These are phyloP conservation scores for Oryza meyeriana DNA, from an alignment of 176 grass and related monocot species.

Conservation along the genomic window DNA sequence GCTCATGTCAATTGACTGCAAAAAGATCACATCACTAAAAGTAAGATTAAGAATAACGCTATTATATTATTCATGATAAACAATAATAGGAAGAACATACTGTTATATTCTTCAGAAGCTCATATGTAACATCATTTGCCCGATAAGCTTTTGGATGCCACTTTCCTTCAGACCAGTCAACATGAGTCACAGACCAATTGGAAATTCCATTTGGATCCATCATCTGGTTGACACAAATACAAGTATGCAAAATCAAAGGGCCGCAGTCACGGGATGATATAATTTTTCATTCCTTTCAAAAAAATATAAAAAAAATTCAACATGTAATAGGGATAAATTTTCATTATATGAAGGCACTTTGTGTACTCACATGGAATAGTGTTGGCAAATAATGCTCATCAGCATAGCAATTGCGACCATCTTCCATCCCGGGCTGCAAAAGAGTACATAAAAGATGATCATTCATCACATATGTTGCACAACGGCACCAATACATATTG, in stretches of 20 bases:
- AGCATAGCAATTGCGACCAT: conserved; percentile 89
- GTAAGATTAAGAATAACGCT: conserved; percentile 11
- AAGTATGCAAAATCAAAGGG: conserved; percentile 6
- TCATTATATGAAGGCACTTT: background rate
- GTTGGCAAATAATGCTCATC: conserved; percentile 99
- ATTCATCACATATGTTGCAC: background rate
- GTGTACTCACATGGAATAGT: conserved; percentile 65
- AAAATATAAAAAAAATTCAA: background rate
- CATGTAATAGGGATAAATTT: background rate
- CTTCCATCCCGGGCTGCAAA: conserved; percentile 81
- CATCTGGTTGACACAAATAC: conserved; percentile 54
- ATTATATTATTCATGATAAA: background rate
- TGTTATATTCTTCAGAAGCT: conserved; percentile 83
- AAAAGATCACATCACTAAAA: conserved; percentile 13
- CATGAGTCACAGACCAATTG: conserved; percentile 96
- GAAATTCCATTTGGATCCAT: conserved; percentile 82
- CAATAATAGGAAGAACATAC: conserved; percentile 37
- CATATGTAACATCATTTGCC: conserved; percentile 68
- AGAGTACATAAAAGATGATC: background rate
- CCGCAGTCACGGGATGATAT: background rate
- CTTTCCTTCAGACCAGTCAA: conserved; percentile 99
- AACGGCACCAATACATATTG: background rate
- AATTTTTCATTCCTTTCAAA: background rate
- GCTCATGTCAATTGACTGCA: conserved; percentile 81
- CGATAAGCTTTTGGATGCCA: conserved; percentile 97